Evolutionary conservation across 139 green algal genomes (phyloP), one percentile per base, ranked within the genome.

Genomic region (Chlorella sp.): DNA sequence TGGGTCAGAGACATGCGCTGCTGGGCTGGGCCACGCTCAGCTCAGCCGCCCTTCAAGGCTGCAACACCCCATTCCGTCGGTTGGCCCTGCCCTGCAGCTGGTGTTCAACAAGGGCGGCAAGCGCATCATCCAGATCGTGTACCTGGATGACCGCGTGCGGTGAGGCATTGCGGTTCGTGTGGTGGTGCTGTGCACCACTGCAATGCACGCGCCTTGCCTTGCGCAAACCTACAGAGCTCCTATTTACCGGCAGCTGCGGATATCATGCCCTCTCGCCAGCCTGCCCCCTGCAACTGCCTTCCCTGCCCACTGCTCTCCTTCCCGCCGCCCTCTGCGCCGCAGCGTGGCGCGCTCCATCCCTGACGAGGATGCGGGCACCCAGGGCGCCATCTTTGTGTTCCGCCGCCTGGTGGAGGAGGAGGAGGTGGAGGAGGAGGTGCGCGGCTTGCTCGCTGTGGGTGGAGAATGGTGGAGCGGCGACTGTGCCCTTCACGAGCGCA

Each of bases 111-210:
- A 64, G 70, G 86, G 82, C 13, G 86, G 75, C 34, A 58, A 73
- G 40, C 46, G 81, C n/a, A 38, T 82, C 28, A 85, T 87, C 54
- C 38, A 76, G 46, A 87, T 74, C 41, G 32, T 64, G 1, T 90
- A 90, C 76, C 75, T 90, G 41, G 86, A 90, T 14, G 86, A 90
- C 9, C 76, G 73, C 76, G 82, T 90, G 69, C 72, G 86, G 64
- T 80, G 84, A 36, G 86, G 51, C 51, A n/a, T n/a, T n/a, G n/a
- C n/a, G n/a, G n/a, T n/a, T n/a, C n/a, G n/a, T n/a, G n/a, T n/a
- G n/a, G n/a, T n/a, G n/a, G n/a, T n/a, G n/a, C n/a, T n/a, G n/a
- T n/a, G n/a, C n/a, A n/a, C n/a, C n/a, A n/a, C n/a, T n/a, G n/a
- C n/a, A n/a, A n/a, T n/a, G n/a, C n/a, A n/a, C n/a, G n/a, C n/a